Base-by-base conservation (phyloP, 345 rosid genomes). In the Conringia planisiliqua region DNA sequence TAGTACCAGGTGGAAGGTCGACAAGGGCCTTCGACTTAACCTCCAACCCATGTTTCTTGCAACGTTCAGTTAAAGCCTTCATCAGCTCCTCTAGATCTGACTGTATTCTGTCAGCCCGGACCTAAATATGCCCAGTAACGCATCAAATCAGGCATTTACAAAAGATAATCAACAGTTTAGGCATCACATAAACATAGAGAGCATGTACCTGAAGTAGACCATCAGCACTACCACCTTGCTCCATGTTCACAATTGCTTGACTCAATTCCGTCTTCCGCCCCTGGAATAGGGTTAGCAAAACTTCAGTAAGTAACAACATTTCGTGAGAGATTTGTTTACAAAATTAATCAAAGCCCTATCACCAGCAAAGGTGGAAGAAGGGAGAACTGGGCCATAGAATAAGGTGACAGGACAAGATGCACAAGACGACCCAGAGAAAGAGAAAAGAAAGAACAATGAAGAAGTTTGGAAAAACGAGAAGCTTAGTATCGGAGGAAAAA, bases 101-200 rank as follows among this genome's bases (percentile, higher is more conserved):
- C 77, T 95, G 97, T 80, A 92, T 86, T 39, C 96, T 89, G 79
- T 95, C 98, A 69, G 97, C 97, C 60, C 94, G 97, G 64, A 92
- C 99, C 99, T 95, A 78, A 29, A 71, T 66, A 70, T 72, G 67
- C 24, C 43, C 75, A 70, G 7, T 50, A 73, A 82, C 43, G 22
- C 44, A 46, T 72, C 62, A 70, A 57, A 22, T 27, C 18, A 52
- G 68, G 50, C 27, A 72, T 7, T 30, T 13, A 42, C 13, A 63
- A 54, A 10, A 62, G 47, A 69, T 44, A 66, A 71, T 58, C 57
- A 54, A 59, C 26, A 32, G 30, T 70, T 50, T 58, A 42, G 20
- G 36, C 43, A 35, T 40, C 43, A 39, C 39, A 70, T 54, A 54
- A 43, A 32, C 24, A 57, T 68, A 77, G 14, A n/a, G 50, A 74